Conservation (phyloP, 208 protist genomes). For the Trypanosoma congolense region DNA sequence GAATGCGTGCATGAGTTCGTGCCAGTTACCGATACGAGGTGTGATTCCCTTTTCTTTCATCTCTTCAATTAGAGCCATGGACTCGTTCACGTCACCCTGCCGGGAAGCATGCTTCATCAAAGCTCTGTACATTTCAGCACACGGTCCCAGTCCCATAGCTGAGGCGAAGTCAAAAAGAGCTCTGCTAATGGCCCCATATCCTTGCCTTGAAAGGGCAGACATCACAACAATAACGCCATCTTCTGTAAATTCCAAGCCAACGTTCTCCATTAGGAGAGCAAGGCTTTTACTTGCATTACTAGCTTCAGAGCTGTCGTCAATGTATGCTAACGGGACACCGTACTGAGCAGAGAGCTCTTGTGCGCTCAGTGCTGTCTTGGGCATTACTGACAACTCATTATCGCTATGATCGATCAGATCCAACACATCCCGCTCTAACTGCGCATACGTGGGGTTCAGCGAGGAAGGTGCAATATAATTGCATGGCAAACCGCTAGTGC, state of each 20-base stretch:
- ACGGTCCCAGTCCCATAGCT: slow-evolving; percentile 63
- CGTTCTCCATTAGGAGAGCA: slow-evolving; percentile 44
- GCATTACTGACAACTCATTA: neutral
- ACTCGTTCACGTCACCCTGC: slow-evolving; percentile 56
- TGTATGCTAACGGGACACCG: slow-evolving; percentile 75
- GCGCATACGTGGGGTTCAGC: slow-evolving; percentile 26
- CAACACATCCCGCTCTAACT: slow-evolving; percentile 36
- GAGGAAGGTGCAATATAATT: neutral
- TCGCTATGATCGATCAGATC: slow-evolving; percentile 14
- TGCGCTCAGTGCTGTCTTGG: slow-evolving; percentile 19
- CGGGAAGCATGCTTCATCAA: slow-evolving; percentile 71
- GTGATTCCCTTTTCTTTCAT: slow-evolving; percentile 85
- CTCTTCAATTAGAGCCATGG: slow-evolving; percentile 80
- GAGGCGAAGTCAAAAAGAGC: slow-evolving; percentile 73
- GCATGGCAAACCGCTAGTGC: neutral
- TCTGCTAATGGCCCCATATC: slow-evolving; percentile 54
- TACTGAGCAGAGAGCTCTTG: slow-evolving; percentile 43
- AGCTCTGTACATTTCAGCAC: slow-evolving; percentile 76
- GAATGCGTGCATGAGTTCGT: slow-evolving; percentile 86
- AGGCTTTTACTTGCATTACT: slow-evolving; percentile 78
- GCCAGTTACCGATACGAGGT: slow-evolving; percentile 88
- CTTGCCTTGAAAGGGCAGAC: slow-evolving; percentile 53
- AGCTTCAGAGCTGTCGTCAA: slow-evolving; percentile 76
- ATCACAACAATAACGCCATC: slow-evolving; percentile 70
- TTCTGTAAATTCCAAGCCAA: slow-evolving; percentile 75